phyloP scores from a whole-genome alignment of 805 yeast genomes.

The Wickerhamiella allomyrinae region DNA sequence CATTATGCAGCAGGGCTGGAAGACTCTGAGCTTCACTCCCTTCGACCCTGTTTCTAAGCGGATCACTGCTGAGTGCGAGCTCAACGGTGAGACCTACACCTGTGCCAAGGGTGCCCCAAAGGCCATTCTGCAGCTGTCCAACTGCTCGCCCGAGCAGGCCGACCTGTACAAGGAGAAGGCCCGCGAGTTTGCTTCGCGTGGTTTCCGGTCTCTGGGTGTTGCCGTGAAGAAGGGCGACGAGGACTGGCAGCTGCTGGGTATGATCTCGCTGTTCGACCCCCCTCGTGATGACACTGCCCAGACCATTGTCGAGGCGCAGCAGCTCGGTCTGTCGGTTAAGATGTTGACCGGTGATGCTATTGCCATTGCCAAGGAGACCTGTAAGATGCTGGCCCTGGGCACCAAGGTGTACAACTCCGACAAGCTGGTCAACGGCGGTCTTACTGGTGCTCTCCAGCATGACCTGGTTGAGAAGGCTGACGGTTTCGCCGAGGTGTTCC shows the following conservation, averaged over 20 bases:
- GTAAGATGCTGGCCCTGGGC: conserved; percentile 94
- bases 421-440: conserved; percentile 89
- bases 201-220: conserved; percentile 97
- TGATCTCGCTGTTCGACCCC: conserved; percentile 98
- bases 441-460: conserved; percentile 95
- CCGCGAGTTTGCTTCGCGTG: conserved; percentile 94
- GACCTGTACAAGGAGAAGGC: conserved; percentile 93
- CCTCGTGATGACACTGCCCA: conserved; percentile 97
- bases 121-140: conserved; percentile 49
- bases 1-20: conserved; percentile 29
- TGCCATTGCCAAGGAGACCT: conserved; percentile 97
- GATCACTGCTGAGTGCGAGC: conserved; percentile 86
- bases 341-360: conserved; percentile 99
- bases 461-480: conserved; percentile 96
- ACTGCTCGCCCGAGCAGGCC: conserved; percentile 73
- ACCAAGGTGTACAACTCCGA: conserved; percentile 94
- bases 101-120: conserved; percentile 99
- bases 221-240: conserved; percentile 99
- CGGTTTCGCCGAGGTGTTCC: conserved; percentile 98
- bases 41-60: conserved; percentile 96
- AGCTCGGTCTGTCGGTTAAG: conserved; percentile 88
- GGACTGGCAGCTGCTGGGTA: conserved; percentile 95
- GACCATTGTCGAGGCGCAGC: conserved; percentile 85
- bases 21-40: conserved; percentile 68
- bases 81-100: conserved; percentile 88